These are phyloP conservation scores for Teratosphaeriaceae sp. DNA, from an alignment of 2,329 filamentous ascomycete species.

Conservation along the genomic window DNA sequence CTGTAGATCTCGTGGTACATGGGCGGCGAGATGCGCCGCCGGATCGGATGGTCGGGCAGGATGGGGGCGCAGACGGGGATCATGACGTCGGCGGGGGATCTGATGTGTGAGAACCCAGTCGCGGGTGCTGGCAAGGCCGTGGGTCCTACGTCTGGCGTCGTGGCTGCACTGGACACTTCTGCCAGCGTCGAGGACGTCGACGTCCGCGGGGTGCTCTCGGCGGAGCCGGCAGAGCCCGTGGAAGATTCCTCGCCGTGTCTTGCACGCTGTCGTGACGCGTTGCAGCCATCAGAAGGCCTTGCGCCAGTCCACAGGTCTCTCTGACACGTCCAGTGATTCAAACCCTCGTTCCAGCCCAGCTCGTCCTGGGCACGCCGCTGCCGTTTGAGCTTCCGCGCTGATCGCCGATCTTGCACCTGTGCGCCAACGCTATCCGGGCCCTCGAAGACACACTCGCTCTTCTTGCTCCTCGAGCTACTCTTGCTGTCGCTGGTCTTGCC, in stretches of 20 bases:
- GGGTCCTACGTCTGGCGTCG: slow-evolving; percentile 14
- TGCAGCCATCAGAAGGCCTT: slow-evolving; percentile 23
- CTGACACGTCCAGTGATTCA: slow-evolving; percentile 70
- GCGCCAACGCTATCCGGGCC: slow-evolving; percentile 38
- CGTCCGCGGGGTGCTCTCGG: slow-evolving; percentile 21
- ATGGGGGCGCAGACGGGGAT: slow-evolving; percentile 68
- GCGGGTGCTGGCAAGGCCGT: slow-evolving; percentile 3
- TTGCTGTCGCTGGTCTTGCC: slow-evolving; percentile 9
- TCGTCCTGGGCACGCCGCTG: slow-evolving; percentile 34
- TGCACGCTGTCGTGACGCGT: not conserved
- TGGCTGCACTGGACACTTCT: slow-evolving; percentile 8
- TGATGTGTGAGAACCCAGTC: slow-evolving; percentile 8
- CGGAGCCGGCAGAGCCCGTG: slow-evolving; percentile 23
- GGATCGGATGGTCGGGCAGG: slow-evolving; percentile 70
- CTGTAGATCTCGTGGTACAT: slow-evolving; percentile 81
- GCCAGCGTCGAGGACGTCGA: slow-evolving; percentile 33
- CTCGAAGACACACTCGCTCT: slow-evolving; percentile 36
- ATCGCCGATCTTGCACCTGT: slow-evolving; percentile 24
- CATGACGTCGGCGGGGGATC: slow-evolving; percentile 30
- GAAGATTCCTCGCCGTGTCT: slow-evolving; percentile 4
- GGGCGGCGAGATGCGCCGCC: slow-evolving; percentile 64
- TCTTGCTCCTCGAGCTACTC: slow-evolving; percentile 12
- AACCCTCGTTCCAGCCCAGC: slow-evolving; percentile 66
- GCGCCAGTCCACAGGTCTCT: slow-evolving; percentile 84
- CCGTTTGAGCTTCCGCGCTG: slow-evolving; percentile 32